A percentile compares a stretch with the other conserved stretches of the same genome.
phyloP scores from a whole-genome alignment of 2,329 filamentous ascomycete genomes.

The Scedosporium apiospermum region DNA sequence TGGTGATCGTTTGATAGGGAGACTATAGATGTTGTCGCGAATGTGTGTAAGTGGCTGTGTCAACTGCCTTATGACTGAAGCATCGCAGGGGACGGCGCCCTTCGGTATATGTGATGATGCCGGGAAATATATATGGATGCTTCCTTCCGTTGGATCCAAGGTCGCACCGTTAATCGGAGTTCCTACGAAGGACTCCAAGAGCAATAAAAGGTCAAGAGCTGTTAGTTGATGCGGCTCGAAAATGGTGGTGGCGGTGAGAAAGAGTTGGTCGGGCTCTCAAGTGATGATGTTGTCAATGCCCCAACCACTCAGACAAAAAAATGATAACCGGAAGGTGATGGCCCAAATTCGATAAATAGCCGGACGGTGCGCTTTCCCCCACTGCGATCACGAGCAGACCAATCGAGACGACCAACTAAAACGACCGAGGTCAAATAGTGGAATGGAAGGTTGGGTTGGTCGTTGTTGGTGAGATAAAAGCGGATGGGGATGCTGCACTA shows the following conservation, averaged over 20 bases:
- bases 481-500: neutral
- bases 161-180: neutral
- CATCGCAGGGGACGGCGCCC: neutral
- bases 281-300: neutral
- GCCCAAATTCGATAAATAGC: constrained; percentile 1
- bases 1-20: neutral
- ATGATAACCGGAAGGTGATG: neutral
- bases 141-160: neutral
- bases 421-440: neutral
- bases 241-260: neutral
- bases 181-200: neutral
- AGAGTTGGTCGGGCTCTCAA: neutral
- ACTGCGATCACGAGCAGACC: neutral
- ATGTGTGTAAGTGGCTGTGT: neutral
- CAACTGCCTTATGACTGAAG: neutral
- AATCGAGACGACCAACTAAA: neutral
- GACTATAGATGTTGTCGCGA: neutral
- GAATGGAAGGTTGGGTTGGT: neutral
- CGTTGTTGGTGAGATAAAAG: neutral
- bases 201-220: too few species aligned
- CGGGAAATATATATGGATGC: neutral
- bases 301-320: constrained; percentile 1
- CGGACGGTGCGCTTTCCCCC: neutral
- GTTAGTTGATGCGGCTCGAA: neutral
- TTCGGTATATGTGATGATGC: neutral